Conservation (phyloP, 1,284 basidiomycete species). For the Puccinia polysora region DNA sequence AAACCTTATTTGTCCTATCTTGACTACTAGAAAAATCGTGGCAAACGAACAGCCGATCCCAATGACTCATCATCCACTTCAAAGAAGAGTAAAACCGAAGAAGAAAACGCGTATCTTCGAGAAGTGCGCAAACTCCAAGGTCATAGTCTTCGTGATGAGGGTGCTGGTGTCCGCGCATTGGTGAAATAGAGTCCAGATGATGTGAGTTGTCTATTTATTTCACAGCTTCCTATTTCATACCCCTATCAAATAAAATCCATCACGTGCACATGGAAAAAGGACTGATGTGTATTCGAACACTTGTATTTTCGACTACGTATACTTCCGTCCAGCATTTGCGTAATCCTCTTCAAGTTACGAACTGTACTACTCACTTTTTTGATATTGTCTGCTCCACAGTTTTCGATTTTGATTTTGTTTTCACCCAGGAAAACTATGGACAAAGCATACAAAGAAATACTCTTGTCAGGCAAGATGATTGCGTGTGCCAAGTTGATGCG, state of each 20-base stretch:
- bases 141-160: constrained; percentile 40
- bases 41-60: constrained; percentile 31
- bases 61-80: constrained; percentile 2
- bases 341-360: no score
- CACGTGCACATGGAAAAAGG: no score
- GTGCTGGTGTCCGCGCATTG: constrained; percentile 33
- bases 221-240: constrained; percentile 9
- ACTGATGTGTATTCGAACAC: no score
- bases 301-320: no score
- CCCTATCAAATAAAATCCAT: neutral
- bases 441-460: no score
- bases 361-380: constrained; percentile 21
- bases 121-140: constrained; percentile 42
- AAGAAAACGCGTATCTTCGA: constrained; percentile 39
- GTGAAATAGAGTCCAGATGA: constrained; percentile 33
- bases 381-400: neutral
- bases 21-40: constrained; percentile 32
- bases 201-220: neutral
- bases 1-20: neutral
- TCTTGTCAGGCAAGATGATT: no score
- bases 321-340: no score
- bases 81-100: constrained; percentile 37
- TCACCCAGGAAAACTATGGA: no score
- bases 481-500: no score
- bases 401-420: neutral